Percentiles rank a stretch among this genome's conserved stretches.
These are phyloP conservation scores for Cyberlindnera petersonii DNA, from an alignment of 805 yeast species.

Conservation along the genomic window DNA sequence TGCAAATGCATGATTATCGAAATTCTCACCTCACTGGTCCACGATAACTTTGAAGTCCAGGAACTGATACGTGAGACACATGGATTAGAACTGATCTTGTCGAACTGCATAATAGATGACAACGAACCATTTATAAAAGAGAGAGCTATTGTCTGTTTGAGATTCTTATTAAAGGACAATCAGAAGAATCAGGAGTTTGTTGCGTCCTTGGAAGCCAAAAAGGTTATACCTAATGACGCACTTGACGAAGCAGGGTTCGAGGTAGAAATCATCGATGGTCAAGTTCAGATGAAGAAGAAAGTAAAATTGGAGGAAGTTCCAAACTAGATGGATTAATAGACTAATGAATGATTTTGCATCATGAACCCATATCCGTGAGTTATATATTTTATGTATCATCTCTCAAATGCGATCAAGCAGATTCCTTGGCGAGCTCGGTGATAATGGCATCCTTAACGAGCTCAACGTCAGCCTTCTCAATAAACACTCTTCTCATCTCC, in stretches of 20 bases:
- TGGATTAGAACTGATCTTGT: conserved; percentile 67
- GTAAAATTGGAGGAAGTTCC: conserved; percentile 11
- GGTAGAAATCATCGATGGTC: conserved; percentile 68
- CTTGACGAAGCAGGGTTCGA: conserved; percentile 76
- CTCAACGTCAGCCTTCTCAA: conserved; percentile 70
- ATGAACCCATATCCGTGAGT: neutral
- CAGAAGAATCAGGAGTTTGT: conserved; percentile 71
- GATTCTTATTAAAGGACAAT: conserved; percentile 63
- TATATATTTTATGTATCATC: conserved; percentile 1
- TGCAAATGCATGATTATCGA: conserved; percentile 66
- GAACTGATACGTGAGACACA: conserved; percentile 61
- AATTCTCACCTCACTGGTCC: conserved; percentile 54
- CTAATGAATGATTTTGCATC: neutral
- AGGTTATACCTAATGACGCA: conserved; percentile 53
- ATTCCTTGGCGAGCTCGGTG: conserved; percentile 56
- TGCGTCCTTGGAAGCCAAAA: conserved; percentile 69
- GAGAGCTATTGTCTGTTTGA: conserved; percentile 73
- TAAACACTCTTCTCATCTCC: conserved; percentile 68
- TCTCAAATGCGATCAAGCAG: too few species aligned
- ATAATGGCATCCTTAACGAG: conserved; percentile 72
- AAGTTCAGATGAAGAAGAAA: conserved; percentile 48
- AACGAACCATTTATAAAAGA: conserved; percentile 89
- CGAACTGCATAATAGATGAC: conserved; percentile 81
- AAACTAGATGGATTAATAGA: too few species aligned
- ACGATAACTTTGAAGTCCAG: conserved; percentile 53